A percentile compares a stretch with the other conserved stretches of the same genome.
Conservation (phyloP, 495 filamentous ascomycete genomes). For the Aspergillus ellipticus region DNA sequence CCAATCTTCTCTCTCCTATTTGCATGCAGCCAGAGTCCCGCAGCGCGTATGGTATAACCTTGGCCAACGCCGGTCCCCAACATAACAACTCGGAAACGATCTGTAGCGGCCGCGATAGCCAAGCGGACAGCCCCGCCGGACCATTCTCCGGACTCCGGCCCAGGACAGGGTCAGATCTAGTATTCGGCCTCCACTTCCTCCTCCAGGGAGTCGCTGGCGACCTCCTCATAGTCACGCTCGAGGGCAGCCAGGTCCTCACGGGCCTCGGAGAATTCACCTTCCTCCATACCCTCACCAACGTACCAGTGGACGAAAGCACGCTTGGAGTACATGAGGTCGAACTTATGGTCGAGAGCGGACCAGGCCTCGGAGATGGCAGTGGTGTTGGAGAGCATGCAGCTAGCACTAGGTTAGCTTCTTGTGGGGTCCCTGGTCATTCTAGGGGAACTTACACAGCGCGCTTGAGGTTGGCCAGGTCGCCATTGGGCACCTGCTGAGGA, state of each 20-base stretch:
- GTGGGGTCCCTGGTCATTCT: neutral
- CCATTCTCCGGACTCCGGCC: slow-evolving; percentile 15
- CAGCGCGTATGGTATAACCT: slow-evolving; percentile 23
- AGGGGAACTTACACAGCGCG: slow-evolving; percentile 80
- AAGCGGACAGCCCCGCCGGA: slow-evolving; percentile 1
- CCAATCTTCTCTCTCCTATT: slow-evolving; percentile 43
- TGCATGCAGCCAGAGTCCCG: slow-evolving; percentile 34
- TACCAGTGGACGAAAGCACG: slow-evolving; percentile 99
- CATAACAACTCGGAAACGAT: slow-evolving; percentile 22
- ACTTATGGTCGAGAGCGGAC: slow-evolving; percentile 96
- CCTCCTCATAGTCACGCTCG: slow-evolving; percentile 99
- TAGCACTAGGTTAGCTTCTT: slow-evolving; percentile 33
- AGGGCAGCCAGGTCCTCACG: slow-evolving; percentile 96
- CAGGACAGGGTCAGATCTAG: slow-evolving; percentile 51
- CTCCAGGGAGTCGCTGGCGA: slow-evolving; percentile 91
- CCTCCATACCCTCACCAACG: slow-evolving; percentile 99
- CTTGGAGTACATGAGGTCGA: slow-evolving; percentile 99
- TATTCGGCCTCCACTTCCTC: slow-evolving; percentile 90
- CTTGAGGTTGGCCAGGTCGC: slow-evolving; percentile 94
- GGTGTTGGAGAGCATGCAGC: slow-evolving; percentile 99
- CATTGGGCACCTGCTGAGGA: slow-evolving; percentile 90
- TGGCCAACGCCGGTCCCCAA: slow-evolving; percentile 26
- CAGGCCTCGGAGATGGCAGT: slow-evolving; percentile 98
- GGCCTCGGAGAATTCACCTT: slow-evolving; percentile 98
- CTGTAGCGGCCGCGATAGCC: slow-evolving; percentile 7